A percentile compares a stretch with the other conserved stretches of the same genome.
phyloP scores from a whole-genome alignment of 1,284 basidiomycete species.

The Cryptococcus sp. region DNA sequence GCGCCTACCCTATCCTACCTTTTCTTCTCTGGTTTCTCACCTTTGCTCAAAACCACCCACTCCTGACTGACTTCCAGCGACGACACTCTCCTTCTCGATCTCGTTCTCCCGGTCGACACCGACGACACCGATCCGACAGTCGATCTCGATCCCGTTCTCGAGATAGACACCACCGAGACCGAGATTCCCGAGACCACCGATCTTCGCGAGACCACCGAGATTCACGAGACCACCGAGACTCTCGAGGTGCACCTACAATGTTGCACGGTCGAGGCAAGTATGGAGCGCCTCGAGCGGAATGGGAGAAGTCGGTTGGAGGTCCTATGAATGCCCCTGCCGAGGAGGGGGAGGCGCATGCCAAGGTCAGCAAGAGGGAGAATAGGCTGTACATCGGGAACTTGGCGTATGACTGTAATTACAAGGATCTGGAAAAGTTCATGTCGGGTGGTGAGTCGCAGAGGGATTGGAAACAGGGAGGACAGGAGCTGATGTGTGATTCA shows the following conservation, averaged over 20 bases:
- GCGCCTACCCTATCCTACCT: background rate
- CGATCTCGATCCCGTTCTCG: conserved; percentile 53
- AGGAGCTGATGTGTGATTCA: conserved; percentile 47
- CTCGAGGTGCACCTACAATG: conserved; percentile 3
- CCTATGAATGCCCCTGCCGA: conserved; percentile 85
- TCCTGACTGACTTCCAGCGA: conserved; percentile 5
- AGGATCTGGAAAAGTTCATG: conserved; percentile 97
- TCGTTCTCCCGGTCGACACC: conserved; percentile 56
- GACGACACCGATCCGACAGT: conserved; percentile 55
- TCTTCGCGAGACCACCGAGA: too few species aligned
- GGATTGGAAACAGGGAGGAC: conserved; percentile 6
- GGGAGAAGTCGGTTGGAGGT: conserved; percentile 63
- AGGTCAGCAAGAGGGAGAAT: conserved; percentile 93
- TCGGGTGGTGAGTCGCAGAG: conserved; percentile 83
- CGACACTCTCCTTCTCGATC: conserved; percentile 21
- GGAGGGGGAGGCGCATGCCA: conserved; percentile 81
- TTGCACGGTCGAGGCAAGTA: conserved; percentile 17
- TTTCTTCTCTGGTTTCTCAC: too few species aligned
- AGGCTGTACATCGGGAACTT: conserved; percentile 97
- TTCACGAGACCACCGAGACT: conserved; percentile 14
- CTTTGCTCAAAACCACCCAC: background rate
- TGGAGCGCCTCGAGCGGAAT: conserved; percentile 18
- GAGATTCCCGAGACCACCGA: conserved; percentile 9
- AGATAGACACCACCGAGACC: conserved; percentile 18
- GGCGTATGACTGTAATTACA: conserved; percentile 94